A percentile compares a stretch with the other conserved stretches of the same genome.
Evolutionary conservation across 2,329 filamentous ascomycete species (phyloP).

Genomic region (Paracoccidioides lutzii): DNA sequence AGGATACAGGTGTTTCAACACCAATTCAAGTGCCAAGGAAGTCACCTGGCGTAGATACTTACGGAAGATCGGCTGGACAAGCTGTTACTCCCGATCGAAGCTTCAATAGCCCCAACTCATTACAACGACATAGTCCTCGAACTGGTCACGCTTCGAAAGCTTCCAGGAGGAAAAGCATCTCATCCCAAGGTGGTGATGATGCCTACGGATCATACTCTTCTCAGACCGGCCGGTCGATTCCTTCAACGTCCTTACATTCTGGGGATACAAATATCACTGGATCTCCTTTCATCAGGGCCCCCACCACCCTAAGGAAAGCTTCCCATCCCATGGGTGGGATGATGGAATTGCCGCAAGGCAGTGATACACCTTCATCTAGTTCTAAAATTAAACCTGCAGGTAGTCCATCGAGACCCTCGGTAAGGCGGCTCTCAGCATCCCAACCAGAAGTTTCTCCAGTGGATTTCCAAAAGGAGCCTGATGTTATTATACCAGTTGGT

Average conservation of each 20-base stretch:
- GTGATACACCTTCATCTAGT: background rate
- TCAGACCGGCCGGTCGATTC: conserved; percentile 12
- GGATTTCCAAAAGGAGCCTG: conserved; percentile 20
- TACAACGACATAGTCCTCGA: conserved; percentile 24
- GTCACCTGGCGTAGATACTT: conserved; percentile 1
- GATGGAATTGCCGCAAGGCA: background rate
- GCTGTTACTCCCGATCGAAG: background rate
- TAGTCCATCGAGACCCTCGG: conserved; percentile 6
- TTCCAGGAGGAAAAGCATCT: conserved; percentile 18
- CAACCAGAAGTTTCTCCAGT: background rate
- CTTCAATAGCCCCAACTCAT: conserved; percentile 6
- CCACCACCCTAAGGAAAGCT: conserved; percentile 8
- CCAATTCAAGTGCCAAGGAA: background rate
- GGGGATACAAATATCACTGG: conserved; percentile 33
- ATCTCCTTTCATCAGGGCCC: conserved; percentile 36
- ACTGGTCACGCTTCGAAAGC: conserved; percentile 17
- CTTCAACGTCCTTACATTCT: conserved; percentile 17
- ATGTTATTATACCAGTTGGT: conserved; percentile 64
- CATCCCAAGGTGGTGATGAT: conserved; percentile 17
- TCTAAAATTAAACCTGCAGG: background rate
- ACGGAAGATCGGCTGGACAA: background rate
- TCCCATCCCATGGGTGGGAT: background rate
- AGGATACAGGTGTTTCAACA: background rate
- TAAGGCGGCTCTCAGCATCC: conserved; percentile 1
- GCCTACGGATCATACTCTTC: conserved; percentile 7